phyloP scores from a whole-genome alignment of 805 yeast species.

The Starmerella sp. region DNA sequence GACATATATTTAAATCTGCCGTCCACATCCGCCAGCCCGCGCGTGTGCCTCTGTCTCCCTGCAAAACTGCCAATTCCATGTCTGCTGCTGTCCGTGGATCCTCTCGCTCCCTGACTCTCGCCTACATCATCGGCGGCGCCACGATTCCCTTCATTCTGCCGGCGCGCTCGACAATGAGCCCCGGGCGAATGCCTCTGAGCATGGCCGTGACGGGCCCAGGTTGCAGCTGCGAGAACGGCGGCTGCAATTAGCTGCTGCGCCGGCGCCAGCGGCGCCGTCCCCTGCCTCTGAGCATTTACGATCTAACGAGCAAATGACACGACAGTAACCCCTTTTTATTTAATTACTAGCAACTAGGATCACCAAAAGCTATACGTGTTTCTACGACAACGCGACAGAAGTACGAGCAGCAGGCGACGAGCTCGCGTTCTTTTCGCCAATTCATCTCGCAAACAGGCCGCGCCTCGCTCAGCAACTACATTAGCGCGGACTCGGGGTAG shows the following conservation, averaged over 20 bases:
- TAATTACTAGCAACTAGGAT: neutral
- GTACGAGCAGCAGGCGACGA: too few species aligned
- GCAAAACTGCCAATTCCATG: neutral
- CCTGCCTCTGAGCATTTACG: neutral
- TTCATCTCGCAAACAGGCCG: too few species aligned
- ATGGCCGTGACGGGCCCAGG: conserved; percentile 1
- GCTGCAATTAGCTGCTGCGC: neutral
- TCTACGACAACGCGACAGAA: too few species aligned
- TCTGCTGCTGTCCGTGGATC: neutral
- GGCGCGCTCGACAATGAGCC: conserved; percentile 15
- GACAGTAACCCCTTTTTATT: neutral
- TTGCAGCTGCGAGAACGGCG: conserved; percentile 3
- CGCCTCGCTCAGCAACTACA: too few species aligned
- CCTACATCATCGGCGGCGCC: conserved; percentile 24
- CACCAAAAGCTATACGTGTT: too few species aligned
- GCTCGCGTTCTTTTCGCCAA: too few species aligned
- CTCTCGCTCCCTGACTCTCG: conserved; percentile 15
- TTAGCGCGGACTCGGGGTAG: too few species aligned
- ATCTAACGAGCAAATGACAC: neutral
- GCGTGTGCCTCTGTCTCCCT: neutral
- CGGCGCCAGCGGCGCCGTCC: neutral
- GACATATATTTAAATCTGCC: neutral
- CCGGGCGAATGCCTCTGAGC: conserved; percentile 1
- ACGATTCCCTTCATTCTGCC: conserved; percentile 27
- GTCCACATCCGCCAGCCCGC: neutral